Conservation (phyloP, 179 eudicot genomes). For the Beta corolliflora region DNA sequence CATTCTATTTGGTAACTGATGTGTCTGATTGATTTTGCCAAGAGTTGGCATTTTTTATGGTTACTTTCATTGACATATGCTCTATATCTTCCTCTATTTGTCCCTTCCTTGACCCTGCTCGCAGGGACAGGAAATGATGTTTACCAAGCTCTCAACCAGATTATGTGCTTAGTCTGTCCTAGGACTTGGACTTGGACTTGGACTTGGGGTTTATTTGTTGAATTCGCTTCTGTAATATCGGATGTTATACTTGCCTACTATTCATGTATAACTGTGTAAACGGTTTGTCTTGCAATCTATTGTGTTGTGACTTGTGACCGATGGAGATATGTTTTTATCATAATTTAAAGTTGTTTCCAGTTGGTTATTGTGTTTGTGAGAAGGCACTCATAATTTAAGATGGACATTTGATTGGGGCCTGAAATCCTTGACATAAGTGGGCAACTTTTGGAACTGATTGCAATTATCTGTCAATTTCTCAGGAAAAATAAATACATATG, state of each 20-base stretch:
- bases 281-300: background rate
- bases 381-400: background rate
- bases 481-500: no score
- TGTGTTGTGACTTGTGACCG: background rate
- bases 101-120: background rate
- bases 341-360: background rate
- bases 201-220: background rate
- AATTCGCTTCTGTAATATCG: background rate
- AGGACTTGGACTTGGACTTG: no score
- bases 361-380: conserved; percentile 1
- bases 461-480: no score
- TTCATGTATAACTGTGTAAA: background rate
- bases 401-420: background rate
- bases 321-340: background rate
- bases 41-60: background rate
- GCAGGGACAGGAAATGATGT: background rate
- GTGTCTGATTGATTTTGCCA: background rate
- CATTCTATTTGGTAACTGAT: background rate
- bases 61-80: background rate
- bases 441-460: no score
- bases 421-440: no score
- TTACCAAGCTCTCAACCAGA: background rate
- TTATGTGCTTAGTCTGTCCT: conserved; percentile 2
- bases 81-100: background rate
- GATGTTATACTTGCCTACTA: background rate